A percentile compares a stretch with the other conserved stretches of the same genome.
Conservation (phyloP, 345 rosid species). For the Arabidopsis arenosa region DNA sequence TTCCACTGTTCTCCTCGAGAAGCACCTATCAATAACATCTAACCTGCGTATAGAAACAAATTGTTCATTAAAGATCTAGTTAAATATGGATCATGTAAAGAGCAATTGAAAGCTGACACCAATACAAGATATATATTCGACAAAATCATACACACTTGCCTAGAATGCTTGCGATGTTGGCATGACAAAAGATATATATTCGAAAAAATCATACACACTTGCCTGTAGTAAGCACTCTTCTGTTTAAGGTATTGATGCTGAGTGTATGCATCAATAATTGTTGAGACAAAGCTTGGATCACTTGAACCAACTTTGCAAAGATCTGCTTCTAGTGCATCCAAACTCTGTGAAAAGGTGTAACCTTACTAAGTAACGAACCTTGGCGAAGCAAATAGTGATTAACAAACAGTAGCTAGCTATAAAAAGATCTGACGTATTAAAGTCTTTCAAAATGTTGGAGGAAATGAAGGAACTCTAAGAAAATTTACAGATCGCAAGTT, state of each 20-base stretch:
- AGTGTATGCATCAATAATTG: conserved; percentile 56
- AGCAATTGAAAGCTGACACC: conserved; percentile 8
- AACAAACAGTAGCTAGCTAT: background rate
- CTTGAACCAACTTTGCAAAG: conserved; percentile 51
- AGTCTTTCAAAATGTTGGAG: background rate
- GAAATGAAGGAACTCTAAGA: background rate
- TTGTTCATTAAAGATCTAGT: background rate
- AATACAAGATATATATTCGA: no score
- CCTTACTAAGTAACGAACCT: conserved; percentile 1
- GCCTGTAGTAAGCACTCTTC: conserved; percentile 62
- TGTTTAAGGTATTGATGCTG: conserved; percentile 58
- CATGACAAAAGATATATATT: conserved; percentile 17
- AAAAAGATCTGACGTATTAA: background rate
- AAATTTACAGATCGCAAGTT: background rate
- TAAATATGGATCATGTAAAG: conserved; percentile 1
- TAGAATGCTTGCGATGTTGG: background rate
- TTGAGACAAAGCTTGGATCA: conserved; percentile 55
- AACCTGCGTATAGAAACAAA: conserved; percentile 40
- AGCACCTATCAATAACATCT: conserved; percentile 69
- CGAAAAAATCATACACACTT: conserved; percentile 24
- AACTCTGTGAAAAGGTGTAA: conserved; percentile 50
- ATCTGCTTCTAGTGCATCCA: conserved; percentile 61
- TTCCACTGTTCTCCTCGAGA: conserved; percentile 69
- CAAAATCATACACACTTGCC: no score
- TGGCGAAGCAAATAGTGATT: background rate